These are phyloP conservation scores for Arxiozyma heterogenica DNA, from an alignment of 1,139 yeast species.

Conservation along the genomic window DNA sequence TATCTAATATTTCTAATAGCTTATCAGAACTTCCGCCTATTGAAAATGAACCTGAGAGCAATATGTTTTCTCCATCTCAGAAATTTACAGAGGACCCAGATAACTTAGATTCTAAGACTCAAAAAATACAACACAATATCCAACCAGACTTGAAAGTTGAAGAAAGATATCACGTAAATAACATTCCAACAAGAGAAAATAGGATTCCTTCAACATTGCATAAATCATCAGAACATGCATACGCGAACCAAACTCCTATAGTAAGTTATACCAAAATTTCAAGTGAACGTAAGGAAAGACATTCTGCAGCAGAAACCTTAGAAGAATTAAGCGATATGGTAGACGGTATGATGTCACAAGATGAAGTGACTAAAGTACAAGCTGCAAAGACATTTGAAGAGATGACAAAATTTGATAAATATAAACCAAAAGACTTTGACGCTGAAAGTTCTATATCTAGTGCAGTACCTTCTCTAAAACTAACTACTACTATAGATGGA, in stretches of 20 bases:
- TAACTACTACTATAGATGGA: conserved; percentile 10
- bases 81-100: neutral
- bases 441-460: conserved; percentile 15
- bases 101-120: neutral
- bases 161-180: neutral
- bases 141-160: neutral
- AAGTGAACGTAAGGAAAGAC: conserved; percentile 6
- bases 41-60: neutral
- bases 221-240: neutral
- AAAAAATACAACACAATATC: neutral
- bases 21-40: neutral
- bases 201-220: neutral
- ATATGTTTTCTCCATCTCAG: neutral
- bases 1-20: conserved; percentile 17
- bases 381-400: conserved; percentile 19
- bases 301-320: conserved; percentile 16
- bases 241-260: neutral
- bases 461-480: conserved; percentile 17
- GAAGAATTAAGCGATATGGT: conserved; percentile 30
- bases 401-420: conserved; percentile 25
- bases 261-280: neutral
- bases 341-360: conserved; percentile 27
- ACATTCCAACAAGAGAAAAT: neutral
- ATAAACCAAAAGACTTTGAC: conserved; percentile 15
- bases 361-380: conserved; percentile 15